Base-by-base conservation (phyloP, 768 basidiomycete genomes). In the Amanita pallidorosea region DNA sequence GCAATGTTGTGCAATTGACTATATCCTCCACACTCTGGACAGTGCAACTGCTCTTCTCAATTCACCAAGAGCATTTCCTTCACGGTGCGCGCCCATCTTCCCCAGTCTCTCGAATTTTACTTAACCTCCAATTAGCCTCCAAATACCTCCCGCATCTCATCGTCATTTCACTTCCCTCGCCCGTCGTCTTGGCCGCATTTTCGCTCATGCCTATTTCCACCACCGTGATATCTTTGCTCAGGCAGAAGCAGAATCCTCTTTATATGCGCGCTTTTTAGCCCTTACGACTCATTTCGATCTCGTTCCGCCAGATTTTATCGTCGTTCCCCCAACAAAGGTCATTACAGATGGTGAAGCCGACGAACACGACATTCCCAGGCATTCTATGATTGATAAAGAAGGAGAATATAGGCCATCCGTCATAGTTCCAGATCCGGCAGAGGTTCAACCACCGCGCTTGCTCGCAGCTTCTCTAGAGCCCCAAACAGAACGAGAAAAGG, bases 1-100 rank as follows among this genome's bases (percentile, higher is more conserved):
- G 83, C 88, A 92, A 79, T 99, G 95, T 66, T 94, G 89, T 63
- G 95, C 95, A 3, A 95, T 97, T 38, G 94, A 97, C 71, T 98
- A 98, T 68, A 93, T 90, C 53, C 69, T 86, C 9, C 92, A 90
- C 66, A 96, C 92, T 0, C 73, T 96, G 6, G 95, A 98, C 66
- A 92, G 88, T 57, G 91, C 92, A 3, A 94, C 89, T 0, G 88
- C 92, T 1, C 73, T 96, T 40, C 72, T 98, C 33, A 96, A 92
- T 65, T 93, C 91, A 1, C 82, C 91, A 6, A 75, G 88, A 45
- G 85, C 88, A 6, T 99, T 99, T 61, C 93, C 93, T 12, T 95
- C 91, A 13, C 75, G 93, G 90, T 91, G 58, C 47, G 70, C 59
- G 7, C 17, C 12, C 18, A 20, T 27, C 7, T 20, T 27, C 33